phyloP scores from a whole-genome alignment of 495 filamentous ascomycete genomes.

The Schizothecium vesticola region DNA sequence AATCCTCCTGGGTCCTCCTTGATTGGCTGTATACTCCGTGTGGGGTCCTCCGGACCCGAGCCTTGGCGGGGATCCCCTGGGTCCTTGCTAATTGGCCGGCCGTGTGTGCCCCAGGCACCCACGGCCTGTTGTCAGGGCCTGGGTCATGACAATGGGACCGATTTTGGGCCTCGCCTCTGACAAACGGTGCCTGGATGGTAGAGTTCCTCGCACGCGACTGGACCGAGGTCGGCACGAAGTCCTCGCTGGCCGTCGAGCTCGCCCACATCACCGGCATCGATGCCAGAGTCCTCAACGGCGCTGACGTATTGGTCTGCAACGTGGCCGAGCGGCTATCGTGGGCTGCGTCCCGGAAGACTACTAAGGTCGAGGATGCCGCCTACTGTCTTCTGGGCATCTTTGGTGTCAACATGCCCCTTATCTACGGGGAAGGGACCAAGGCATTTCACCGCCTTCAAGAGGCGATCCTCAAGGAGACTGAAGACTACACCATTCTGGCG shows the following conservation, averaged over 20 bases:
- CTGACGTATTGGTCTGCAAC: conserved; percentile 18
- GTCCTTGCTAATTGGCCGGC: too few species aligned
- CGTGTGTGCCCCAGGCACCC: too few species aligned
- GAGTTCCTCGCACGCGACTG: conserved; percentile 21
- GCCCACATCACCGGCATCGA: conserved; percentile 19
- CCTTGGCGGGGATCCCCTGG: too few species aligned
- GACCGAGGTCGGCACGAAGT: conserved; percentile 23
- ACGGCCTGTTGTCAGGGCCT: too few species aligned
- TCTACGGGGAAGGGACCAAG: conserved; percentile 10
- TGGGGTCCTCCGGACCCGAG: too few species aligned
- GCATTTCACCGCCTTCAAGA: conserved; percentile 23
- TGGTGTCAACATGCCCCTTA: too few species aligned
- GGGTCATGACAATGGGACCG: too few species aligned
- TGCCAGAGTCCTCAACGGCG: conserved; percentile 17
- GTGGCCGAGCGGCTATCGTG: conserved; percentile 20
- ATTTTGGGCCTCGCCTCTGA: too few species aligned
- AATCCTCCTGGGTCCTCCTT: too few species aligned
- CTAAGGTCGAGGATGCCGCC: not conserved
- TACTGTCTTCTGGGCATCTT: conserved; percentile 13
- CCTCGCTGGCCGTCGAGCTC: conserved; percentile 15
- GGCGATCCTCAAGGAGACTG: conserved; percentile 26
- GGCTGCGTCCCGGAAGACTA: conserved; percentile 1
- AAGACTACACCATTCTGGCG: conserved; percentile 30
- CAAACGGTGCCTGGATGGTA: too few species aligned
- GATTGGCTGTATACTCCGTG: too few species aligned